Percentiles rank a stretch among this genome's conserved stretches.
These are phyloP conservation scores for Favolaschia claudopus DNA, from an alignment of 768 basidiomycete genomes.

Conservation along the genomic window DNA sequence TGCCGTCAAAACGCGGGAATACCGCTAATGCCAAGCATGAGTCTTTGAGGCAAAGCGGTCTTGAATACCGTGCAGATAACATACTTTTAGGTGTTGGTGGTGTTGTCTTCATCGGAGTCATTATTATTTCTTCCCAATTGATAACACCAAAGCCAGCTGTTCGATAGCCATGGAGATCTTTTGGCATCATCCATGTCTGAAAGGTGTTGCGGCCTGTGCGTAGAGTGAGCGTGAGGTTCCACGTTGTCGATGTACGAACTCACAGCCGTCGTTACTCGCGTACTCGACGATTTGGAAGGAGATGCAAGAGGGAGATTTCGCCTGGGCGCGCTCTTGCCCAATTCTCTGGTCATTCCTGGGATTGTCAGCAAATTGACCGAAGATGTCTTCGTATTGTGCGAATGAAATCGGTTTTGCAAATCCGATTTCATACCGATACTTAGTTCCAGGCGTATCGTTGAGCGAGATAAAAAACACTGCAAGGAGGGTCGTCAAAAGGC, in stretches of 20 bases:
- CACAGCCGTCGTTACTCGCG: conserved; percentile 15
- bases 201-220: conserved; percentile 24
- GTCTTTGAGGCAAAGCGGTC: too few species aligned
- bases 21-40: background rate
- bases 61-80: too few species aligned
- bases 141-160: conserved; percentile 17
- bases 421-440: conserved; percentile 16
- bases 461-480: conserved; percentile 22
- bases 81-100: conserved; percentile 11
- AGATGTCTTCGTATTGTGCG: conserved; percentile 16
- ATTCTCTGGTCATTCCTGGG: conserved; percentile 23
- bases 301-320: conserved; percentile 18
- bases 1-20: conserved; percentile 10
- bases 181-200: conserved; percentile 27
- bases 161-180: conserved; percentile 24
- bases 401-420: conserved; percentile 15
- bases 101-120: conserved; percentile 10
- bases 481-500: conserved; percentile 8
- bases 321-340: conserved; percentile 24
- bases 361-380: conserved; percentile 9
- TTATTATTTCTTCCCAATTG: conserved; percentile 22
- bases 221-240: background rate
- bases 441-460: conserved; percentile 23
- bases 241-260: background rate
- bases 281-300: conserved; percentile 27